phyloP scores from a whole-genome alignment of 1,284 basidiomycete genomes.

The Fistulina hepatica region DNA sequence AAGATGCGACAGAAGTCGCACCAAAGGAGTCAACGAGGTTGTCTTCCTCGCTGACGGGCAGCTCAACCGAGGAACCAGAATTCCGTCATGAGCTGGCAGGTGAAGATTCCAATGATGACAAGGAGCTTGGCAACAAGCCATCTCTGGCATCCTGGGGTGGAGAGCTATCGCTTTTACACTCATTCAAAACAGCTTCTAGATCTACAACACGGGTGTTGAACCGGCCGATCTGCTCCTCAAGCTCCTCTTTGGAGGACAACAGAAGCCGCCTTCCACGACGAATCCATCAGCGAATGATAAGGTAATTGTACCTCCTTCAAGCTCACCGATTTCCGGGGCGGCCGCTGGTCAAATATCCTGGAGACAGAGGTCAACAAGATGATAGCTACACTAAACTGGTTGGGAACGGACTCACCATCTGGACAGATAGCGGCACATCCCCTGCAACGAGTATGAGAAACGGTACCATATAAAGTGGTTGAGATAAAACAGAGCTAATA shows the following conservation, averaged over 20 bases:
- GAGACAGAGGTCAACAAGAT: conserved; percentile 4
- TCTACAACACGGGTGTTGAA: conserved; percentile 43
- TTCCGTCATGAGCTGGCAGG: too few relatives aligned
- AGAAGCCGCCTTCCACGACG: conserved; percentile 16
- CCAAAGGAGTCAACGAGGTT: conserved; percentile 47
- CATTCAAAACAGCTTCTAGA: conserved; percentile 45
- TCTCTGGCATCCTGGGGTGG: too few relatives aligned
- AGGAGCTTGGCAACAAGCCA: too few relatives aligned
- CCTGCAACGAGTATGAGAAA: conserved; percentile 19
- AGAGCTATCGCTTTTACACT: too few relatives aligned
- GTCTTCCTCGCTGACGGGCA: conserved; percentile 35
- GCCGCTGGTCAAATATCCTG: conserved; percentile 47
- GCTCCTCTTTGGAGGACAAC: conserved; percentile 52
- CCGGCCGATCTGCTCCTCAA: conserved; percentile 50
- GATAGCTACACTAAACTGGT: neutral
- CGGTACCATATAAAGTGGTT: too few relatives aligned
- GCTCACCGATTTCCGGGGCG: conserved; percentile 42
- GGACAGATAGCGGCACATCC: conserved; percentile 64
- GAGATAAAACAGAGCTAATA: neutral
- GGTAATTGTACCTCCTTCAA: neutral
- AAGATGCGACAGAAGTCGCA: too few relatives aligned
- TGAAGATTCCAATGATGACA: too few relatives aligned
- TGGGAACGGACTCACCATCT: conserved; percentile 40
- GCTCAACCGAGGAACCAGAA: too few relatives aligned
- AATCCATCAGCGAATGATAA: neutral